Percentiles rank a stretch among this genome's conserved stretches.
phyloP scores from a whole-genome alignment of 352 stramenopile genomes.

The Globisporangium apiculatum region DNA sequence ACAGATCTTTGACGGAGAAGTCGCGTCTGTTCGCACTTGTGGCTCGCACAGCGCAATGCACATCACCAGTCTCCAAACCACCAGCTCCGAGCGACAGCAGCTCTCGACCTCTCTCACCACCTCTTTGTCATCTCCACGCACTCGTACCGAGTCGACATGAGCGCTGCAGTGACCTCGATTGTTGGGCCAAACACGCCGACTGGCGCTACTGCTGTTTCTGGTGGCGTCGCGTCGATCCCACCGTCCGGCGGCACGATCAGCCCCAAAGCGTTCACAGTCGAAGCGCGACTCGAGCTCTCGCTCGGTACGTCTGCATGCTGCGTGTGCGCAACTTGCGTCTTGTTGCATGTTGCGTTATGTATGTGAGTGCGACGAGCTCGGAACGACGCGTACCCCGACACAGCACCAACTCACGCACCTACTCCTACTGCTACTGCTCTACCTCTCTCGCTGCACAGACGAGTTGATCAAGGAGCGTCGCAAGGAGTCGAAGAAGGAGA shows the following conservation, averaged over 20 bases:
- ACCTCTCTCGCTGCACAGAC: constrained; percentile 17
- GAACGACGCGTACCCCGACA: not conserved
- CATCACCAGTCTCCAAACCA: not conserved
- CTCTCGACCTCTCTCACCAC: not conserved
- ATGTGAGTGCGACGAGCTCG: not conserved
- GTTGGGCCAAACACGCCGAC: constrained; percentile 4
- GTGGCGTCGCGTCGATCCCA: not conserved
- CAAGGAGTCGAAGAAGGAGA: constrained; percentile 61
- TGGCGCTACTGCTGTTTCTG: not conserved
- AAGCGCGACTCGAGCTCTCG: constrained; percentile 34
- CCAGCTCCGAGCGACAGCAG: not conserved
- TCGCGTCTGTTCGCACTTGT: too few relatives aligned
- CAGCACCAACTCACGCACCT: not conserved
- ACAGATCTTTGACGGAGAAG: not conserved
- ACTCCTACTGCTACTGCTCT: not conserved
- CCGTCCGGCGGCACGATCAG: constrained; percentile 8
- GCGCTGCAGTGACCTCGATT: constrained; percentile 3
- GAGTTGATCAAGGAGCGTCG: constrained; percentile 71
- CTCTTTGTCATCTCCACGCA: not conserved
- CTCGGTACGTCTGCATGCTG: constrained; percentile 19
- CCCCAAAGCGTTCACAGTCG: constrained; percentile 13
- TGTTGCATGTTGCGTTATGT: not conserved
- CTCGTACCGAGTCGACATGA: constrained; percentile 2
- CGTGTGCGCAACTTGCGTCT: not conserved
- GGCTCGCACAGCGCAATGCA: too few relatives aligned